Evolutionary conservation across 805 yeast species (phyloP).

Genomic region (Ogataea nakhonphanomensis): DNA sequence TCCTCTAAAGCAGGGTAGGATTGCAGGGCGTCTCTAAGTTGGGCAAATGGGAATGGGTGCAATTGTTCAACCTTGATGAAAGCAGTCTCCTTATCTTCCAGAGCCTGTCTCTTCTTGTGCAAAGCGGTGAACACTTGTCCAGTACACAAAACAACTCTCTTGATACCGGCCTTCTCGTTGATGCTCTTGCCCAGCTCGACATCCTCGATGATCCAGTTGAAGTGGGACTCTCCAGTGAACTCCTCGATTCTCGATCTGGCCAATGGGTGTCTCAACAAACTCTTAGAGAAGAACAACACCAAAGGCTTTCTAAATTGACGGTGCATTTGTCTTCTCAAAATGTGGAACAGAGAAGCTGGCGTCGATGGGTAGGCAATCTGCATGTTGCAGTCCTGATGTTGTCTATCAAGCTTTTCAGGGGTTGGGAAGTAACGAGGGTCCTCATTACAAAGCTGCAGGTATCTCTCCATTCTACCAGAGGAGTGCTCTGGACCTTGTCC

Average conservation of each 20-base stretch:
- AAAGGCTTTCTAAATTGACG: constrained; percentile 97
- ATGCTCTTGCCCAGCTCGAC: constrained; percentile 76
- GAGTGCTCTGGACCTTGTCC: constrained; percentile 99
- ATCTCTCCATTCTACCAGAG: constrained; percentile 95
- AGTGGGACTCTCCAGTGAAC: constrained; percentile 86
- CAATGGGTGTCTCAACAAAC: constrained; percentile 93
- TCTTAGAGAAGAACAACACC: constrained; percentile 84
- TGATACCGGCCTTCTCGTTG: constrained; percentile 75
- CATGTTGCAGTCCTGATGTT: constrained; percentile 98
- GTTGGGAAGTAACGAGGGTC: constrained; percentile 94
- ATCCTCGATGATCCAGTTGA: constrained; percentile 96
- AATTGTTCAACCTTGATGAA: constrained; percentile 87
- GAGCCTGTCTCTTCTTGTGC: constrained; percentile 78
- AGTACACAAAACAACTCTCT: constrained; percentile 76
- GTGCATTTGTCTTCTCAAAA: constrained; percentile 98
- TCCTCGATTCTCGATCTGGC: constrained; percentile 84
- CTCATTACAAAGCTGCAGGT: constrained; percentile 91
- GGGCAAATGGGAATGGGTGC: constrained; percentile 99
- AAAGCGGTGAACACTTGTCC: constrained; percentile 97
- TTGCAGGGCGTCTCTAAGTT: constrained; percentile 78
- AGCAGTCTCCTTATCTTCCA: constrained; percentile 81
- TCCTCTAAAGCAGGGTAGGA: constrained; percentile 81
- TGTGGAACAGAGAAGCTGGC: constrained; percentile 94
- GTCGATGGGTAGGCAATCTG: constrained; percentile 98
- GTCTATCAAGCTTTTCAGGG: constrained; percentile 84